A percentile compares a stretch with the other conserved stretches of the same genome.
phyloP scores from a whole-genome alignment of 2,329 filamentous ascomycete species.

The Colletotrichum plurivorum region DNA sequence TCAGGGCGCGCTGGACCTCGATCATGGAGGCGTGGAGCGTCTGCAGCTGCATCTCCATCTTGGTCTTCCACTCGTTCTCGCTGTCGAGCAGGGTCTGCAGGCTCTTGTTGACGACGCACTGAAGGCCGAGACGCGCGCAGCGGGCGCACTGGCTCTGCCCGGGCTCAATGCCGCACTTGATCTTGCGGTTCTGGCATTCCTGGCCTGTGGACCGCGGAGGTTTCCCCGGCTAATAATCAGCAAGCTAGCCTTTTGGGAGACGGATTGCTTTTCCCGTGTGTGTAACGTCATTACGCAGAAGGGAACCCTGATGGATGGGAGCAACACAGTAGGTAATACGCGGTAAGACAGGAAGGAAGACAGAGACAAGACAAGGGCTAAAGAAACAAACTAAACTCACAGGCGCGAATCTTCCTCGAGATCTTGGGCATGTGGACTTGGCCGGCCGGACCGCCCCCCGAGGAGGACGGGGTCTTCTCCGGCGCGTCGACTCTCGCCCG shows the following conservation, averaged over 20 bases:
- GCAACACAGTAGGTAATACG: too few relatives aligned
- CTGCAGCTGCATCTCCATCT: slow-evolving; percentile 47
- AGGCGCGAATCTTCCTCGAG: slow-evolving; percentile 50
- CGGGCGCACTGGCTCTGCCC: slow-evolving; percentile 62
- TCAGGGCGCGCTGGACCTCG: slow-evolving; percentile 45
- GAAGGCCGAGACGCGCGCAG: slow-evolving; percentile 63
- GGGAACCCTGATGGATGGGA: too few relatives aligned
- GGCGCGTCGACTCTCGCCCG: slow-evolving; percentile 37
- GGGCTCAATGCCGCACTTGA: slow-evolving; percentile 65
- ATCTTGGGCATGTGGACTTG: slow-evolving; percentile 45
- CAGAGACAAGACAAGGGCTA: not conserved
- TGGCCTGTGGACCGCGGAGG: slow-evolving; percentile 43
- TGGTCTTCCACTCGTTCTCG: slow-evolving; percentile 60
- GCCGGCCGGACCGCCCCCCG: slow-evolving; percentile 9
- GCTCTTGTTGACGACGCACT: slow-evolving; percentile 69
- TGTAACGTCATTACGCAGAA: too few relatives aligned
- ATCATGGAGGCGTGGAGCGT: slow-evolving; percentile 45
- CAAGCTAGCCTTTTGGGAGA: too few relatives aligned
- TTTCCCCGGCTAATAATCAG: too few relatives aligned
- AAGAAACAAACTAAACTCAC: slow-evolving; percentile 42
- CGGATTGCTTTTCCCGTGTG: too few relatives aligned
- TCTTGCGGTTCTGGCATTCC: slow-evolving; percentile 68
- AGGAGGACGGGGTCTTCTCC: slow-evolving; percentile 38
- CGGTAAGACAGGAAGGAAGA: too few relatives aligned
- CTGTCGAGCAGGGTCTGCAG: slow-evolving; percentile 69